A percentile compares a stretch with the other conserved stretches of the same genome.
These are phyloP conservation scores for Wickerhamiella vanderwaltii DNA, from an alignment of 805 yeast species.

Conservation along the genomic window DNA sequence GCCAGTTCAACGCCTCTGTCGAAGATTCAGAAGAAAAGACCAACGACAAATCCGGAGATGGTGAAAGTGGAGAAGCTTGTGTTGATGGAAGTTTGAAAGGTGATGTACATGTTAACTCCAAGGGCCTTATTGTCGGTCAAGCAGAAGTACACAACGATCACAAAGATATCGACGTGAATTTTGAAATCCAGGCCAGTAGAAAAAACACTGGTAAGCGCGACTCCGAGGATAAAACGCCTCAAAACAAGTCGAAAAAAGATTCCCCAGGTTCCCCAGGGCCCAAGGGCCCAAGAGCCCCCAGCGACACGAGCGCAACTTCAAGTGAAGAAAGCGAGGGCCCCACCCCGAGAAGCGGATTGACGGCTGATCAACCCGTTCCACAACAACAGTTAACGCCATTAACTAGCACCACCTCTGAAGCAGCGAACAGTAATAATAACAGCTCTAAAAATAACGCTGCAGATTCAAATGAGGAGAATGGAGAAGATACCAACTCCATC, in stretches of 20 bases:
- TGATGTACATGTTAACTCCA: conserved; percentile 5
- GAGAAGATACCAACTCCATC: not conserved
- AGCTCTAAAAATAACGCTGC: not conserved
- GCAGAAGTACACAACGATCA: conserved; percentile 3
- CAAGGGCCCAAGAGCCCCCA: not conserved
- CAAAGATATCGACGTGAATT: conserved; percentile 9
- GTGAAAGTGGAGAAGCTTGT: not conserved
- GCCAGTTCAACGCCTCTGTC: conserved; percentile 9
- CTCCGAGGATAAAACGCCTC: not conserved
- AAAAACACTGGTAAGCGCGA: conserved; percentile 4
- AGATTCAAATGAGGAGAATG: not conserved
- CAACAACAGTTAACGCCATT: not conserved
- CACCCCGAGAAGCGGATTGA: not conserved
- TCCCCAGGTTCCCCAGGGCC: not conserved
- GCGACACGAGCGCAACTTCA: not conserved
- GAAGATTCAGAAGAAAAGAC: not conserved
- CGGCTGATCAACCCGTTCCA: not conserved
- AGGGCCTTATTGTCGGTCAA: conserved; percentile 5
- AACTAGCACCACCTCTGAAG: not conserved
- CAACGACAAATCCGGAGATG: not conserved
- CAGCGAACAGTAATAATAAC: not conserved
- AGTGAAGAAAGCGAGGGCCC: not conserved
- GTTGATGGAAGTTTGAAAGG: conserved; percentile 7
- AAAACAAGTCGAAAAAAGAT: not conserved
- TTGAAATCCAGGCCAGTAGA: conserved; percentile 7